Percentiles rank a stretch among this genome's conserved stretches.
Conservation (phyloP, 805 yeast species). For the Kodamaea neixiangensis region DNA sequence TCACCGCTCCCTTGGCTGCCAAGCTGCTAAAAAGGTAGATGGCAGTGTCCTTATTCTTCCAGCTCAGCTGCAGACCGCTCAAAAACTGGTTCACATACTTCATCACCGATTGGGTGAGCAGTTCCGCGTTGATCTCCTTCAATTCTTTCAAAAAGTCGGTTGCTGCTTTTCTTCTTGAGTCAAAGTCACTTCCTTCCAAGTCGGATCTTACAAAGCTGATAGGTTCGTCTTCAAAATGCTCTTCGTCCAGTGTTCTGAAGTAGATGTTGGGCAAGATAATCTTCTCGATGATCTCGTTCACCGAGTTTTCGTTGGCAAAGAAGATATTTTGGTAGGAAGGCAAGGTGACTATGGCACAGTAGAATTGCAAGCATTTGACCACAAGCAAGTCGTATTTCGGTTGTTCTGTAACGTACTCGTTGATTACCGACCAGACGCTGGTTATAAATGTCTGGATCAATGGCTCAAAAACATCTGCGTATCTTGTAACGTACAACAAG, state of each 20-base stretch:
- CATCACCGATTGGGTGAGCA: slow-evolving; percentile 75
- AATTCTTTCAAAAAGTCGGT: slow-evolving; percentile 88
- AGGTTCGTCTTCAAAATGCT: slow-evolving; percentile 95
- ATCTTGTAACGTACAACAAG: slow-evolving; percentile 83
- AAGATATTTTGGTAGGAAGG: slow-evolving; percentile 62
- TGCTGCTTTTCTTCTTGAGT: slow-evolving; percentile 89
- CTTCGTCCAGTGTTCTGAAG: slow-evolving; percentile 86
- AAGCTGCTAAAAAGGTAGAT: slow-evolving; percentile 82
- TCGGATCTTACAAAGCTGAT: slow-evolving; percentile 90
- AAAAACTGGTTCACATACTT: slow-evolving; percentile 69
- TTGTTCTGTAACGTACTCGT: slow-evolving; percentile 60
- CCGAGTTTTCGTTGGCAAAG: slow-evolving; percentile 49
- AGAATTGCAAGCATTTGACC: slow-evolving; percentile 74
- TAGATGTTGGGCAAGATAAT: slow-evolving; percentile 87
- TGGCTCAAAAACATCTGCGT: slow-evolving; percentile 87
- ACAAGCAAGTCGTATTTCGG: slow-evolving; percentile 83
- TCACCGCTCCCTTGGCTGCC: slow-evolving; percentile 89
- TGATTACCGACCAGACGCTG: slow-evolving; percentile 75
- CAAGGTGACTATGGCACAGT: slow-evolving; percentile 77
- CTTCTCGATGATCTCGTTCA: slow-evolving; percentile 77
- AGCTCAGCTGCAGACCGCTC: slow-evolving; percentile 42
- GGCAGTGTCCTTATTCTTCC: slow-evolving; percentile 89
- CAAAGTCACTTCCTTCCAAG: slow-evolving; percentile 92
- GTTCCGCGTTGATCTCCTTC: slow-evolving; percentile 71
- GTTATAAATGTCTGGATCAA: slow-evolving; percentile 77